A percentile compares a stretch with the other conserved stretches of the same genome.
These are phyloP conservation scores for Nitzschia palea DNA, from an alignment of 108 stramenopile genomes.

Conservation along the genomic window DNA sequence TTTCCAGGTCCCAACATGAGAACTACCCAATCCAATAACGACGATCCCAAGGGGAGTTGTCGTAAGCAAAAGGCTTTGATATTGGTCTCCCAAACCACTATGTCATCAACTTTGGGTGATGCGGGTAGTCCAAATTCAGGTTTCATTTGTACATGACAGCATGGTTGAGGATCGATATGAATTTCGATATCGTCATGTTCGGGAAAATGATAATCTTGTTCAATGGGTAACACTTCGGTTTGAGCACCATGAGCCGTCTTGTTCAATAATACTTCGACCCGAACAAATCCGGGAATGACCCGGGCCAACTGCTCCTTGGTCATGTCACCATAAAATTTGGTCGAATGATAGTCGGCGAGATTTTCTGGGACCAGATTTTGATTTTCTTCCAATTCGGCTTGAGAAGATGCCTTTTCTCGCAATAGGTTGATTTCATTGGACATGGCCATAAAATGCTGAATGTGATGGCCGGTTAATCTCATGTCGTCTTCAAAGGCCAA, in stretches of 20 bases:
- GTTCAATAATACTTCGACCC: slow-evolving; percentile 63
- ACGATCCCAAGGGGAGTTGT: slow-evolving; percentile 45
- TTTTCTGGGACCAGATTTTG: slow-evolving; percentile 16
- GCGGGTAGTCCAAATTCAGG: slow-evolving; percentile 34
- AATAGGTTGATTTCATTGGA: slow-evolving; percentile 52
- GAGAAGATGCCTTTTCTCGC: slow-evolving; percentile 40
- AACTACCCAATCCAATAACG: slow-evolving; percentile 48
- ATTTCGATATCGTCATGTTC: slow-evolving; percentile 21
- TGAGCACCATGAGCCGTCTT: slow-evolving; percentile 24
- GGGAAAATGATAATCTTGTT: slow-evolving; percentile 25
- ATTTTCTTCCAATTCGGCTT: not conserved
- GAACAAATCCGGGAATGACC: slow-evolving; percentile 67
- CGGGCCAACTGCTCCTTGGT: slow-evolving; percentile 52
- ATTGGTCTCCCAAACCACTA: slow-evolving; percentile 77
- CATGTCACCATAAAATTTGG: slow-evolving; percentile 51
- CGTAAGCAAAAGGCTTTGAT: slow-evolving; percentile 59
- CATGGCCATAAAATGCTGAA: slow-evolving; percentile 65
- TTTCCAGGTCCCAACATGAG: slow-evolving; percentile 50
- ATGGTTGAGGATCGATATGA: slow-evolving; percentile 54
- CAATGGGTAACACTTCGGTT: slow-evolving; percentile 39
- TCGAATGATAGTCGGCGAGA: slow-evolving; percentile 23
- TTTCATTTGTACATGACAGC: slow-evolving; percentile 49
- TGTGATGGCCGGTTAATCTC: slow-evolving; percentile 63
- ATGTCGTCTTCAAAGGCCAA: slow-evolving; percentile 80
- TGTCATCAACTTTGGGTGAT: slow-evolving; percentile 50